These are phyloP conservation scores for Tephrocybe sp. DNA, from an alignment of 768 basidiomycete genomes.

Conservation along the genomic window DNA sequence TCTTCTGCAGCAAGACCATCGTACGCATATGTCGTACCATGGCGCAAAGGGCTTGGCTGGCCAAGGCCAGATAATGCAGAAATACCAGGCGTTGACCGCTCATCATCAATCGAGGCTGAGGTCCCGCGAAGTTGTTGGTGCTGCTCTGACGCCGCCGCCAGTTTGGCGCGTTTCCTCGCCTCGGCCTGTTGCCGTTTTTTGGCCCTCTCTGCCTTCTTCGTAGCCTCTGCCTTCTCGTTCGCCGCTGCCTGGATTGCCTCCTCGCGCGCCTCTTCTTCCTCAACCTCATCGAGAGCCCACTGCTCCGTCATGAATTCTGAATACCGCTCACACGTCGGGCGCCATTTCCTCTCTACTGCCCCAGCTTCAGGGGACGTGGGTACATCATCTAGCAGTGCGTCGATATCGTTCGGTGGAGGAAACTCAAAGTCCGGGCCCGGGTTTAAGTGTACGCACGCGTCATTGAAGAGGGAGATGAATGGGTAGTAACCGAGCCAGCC, in stretches of 20 bases:
- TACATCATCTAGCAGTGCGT: constrained; percentile 50
- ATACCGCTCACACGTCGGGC: constrained; percentile 84
- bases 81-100: constrained; percentile 15
- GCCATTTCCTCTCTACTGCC: constrained; percentile 58
- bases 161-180: constrained; percentile 51
- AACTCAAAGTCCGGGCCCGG: constrained; percentile 86
- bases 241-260: constrained; percentile 41
- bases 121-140: constrained; percentile 18
- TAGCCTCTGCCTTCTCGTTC: constrained; percentile 42
- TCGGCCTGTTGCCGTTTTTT: constrained; percentile 53
- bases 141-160: constrained; percentile 26
- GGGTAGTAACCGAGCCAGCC: constrained; percentile 96
- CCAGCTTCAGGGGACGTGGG: constrained; percentile 7
- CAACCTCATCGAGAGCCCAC: constrained; percentile 69
- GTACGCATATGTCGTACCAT: constrained; percentile 41
- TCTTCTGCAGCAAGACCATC: constrained; percentile 22
- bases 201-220: constrained; percentile 47
- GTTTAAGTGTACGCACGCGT: constrained; percentile 81
- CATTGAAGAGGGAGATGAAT: constrained; percentile 90
- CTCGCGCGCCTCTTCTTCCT: constrained; percentile 66
- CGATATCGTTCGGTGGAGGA: constrained; percentile 79
- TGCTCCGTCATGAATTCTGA: constrained; percentile 84
- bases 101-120: constrained; percentile 19
- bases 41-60: constrained; percentile 42
- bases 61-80: constrained; percentile 11